A percentile compares a stretch with the other conserved stretches of the same genome.
Conservation (phyloP, 192 early-diverging fungal species). For the Umbelopsis vinacea region DNA sequence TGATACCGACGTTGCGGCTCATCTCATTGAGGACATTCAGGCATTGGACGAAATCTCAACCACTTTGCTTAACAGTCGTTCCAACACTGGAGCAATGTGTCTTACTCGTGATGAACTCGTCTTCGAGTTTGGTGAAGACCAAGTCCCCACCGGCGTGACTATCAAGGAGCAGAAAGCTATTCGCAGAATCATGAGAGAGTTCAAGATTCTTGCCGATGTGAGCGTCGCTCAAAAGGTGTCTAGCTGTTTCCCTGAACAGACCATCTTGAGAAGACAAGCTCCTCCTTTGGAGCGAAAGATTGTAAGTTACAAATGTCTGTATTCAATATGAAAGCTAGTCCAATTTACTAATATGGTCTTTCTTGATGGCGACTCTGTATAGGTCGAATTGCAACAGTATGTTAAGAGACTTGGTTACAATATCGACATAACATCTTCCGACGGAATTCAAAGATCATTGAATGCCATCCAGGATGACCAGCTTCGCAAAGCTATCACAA, state of each 20-base stretch:
- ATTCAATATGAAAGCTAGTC: neutral
- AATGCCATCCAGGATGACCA: constrained; percentile 63
- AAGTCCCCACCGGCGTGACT: constrained; percentile 86
- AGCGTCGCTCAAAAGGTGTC: constrained; percentile 92
- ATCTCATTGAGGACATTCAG: constrained; percentile 28
- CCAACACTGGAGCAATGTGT: constrained; percentile 83
- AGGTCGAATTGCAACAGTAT: constrained; percentile 52
- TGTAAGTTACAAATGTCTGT: constrained; percentile 15
- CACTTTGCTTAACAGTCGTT: constrained; percentile 72
- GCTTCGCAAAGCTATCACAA: constrained; percentile 78
- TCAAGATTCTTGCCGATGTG: constrained; percentile 95
- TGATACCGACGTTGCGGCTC: neutral
- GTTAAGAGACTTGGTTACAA: constrained; percentile 74
- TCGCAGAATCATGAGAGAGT: constrained; percentile 88
- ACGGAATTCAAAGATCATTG: constrained; percentile 58
- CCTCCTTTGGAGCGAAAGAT: constrained; percentile 61
- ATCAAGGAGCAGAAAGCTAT: constrained; percentile 87
- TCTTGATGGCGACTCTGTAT: neutral
- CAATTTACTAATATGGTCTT: no score
- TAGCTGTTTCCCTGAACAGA: constrained; percentile 87
- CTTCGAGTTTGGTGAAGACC: constrained; percentile 81
- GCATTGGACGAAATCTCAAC: constrained; percentile 64
- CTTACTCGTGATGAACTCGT: constrained; percentile 86
- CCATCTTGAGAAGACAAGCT: constrained; percentile 86
- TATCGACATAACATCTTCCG: constrained; percentile 69